Conservation (phyloP, 2,329 filamentous ascomycete genomes). For the Aureobasidium uvarum region DNA sequence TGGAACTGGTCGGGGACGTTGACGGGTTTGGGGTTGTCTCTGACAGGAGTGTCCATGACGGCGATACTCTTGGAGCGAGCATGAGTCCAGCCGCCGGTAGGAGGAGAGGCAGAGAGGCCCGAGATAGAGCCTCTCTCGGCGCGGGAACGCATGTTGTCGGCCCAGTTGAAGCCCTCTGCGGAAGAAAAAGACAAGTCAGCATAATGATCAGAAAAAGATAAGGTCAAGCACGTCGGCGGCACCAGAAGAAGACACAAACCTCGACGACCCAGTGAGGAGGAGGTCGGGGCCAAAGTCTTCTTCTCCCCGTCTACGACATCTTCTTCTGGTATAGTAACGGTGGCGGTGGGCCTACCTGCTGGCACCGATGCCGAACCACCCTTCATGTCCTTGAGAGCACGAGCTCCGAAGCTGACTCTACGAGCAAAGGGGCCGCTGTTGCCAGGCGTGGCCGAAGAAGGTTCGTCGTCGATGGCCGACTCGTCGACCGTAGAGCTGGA, state of each 20-base stretch:
- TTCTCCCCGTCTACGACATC: slow-evolving; percentile 28
- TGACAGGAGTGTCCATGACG: slow-evolving; percentile 55
- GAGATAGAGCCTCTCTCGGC: slow-evolving; percentile 73
- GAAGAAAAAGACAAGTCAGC: slow-evolving; percentile 51
- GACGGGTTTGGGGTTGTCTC: slow-evolving; percentile 58
- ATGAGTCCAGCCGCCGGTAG: slow-evolving; percentile 46
- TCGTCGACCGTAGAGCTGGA: slow-evolving; percentile 50
- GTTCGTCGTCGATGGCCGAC: slow-evolving; percentile 55
- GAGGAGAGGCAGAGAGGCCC: slow-evolving; percentile 38
- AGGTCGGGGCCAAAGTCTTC: slow-evolving; percentile 31
- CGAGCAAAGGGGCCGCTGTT: slow-evolving; percentile 74
- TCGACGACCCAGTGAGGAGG: slow-evolving; percentile 41
- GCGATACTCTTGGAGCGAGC: slow-evolving; percentile 68
- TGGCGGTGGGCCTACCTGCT: slow-evolving; percentile 59
- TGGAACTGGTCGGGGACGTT: slow-evolving; percentile 81
- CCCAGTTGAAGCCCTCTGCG: slow-evolving; percentile 95
- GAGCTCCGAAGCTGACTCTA: slow-evolving; percentile 85
- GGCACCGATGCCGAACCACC: slow-evolving; percentile 58
- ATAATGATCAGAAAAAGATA: slow-evolving; percentile 44
- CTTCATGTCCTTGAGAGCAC: slow-evolving; percentile 71
- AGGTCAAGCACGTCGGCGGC: slow-evolving; percentile 62
- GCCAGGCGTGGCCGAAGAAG: slow-evolving; percentile 49
- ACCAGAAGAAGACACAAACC: slow-evolving; percentile 39
- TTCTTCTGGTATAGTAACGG: slow-evolving; percentile 24
- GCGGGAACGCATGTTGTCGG: slow-evolving; percentile 88